phyloP scores from a whole-genome alignment of 2,329 filamentous ascomycete species.

The Calonectria hongkongensis region DNA sequence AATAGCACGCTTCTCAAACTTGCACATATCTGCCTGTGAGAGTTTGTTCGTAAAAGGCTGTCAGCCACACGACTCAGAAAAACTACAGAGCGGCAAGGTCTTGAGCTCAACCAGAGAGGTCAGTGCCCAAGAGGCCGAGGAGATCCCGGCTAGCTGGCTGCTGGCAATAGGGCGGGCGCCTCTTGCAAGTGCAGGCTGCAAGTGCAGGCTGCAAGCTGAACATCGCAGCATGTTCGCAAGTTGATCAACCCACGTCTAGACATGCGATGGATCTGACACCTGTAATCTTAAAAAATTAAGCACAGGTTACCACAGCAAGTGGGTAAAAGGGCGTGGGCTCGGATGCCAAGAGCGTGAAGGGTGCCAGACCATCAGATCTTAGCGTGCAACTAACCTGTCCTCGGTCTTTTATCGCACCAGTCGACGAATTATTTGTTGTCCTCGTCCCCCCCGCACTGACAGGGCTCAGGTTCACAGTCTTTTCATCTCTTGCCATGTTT shows the following conservation, averaged over 20 bases:
- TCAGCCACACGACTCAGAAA: too few species aligned
- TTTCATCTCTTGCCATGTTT: too few species aligned
- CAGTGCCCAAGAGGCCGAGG: neutral
- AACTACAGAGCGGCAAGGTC: too few species aligned
- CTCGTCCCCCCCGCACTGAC: too few species aligned
- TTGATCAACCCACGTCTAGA: neutral
- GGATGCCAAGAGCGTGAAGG: neutral
- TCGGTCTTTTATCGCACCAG: neutral
- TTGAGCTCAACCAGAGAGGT: too few species aligned
- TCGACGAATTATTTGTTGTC: neutral
- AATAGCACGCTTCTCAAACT: too few species aligned
- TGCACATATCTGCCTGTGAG: too few species aligned
- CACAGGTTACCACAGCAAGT: neutral
- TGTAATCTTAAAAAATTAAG: conserved; percentile 10
- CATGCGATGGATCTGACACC: neutral
- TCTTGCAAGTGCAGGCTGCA: neutral
- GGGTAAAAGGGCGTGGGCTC: neutral
- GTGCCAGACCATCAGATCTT: neutral
- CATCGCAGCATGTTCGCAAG: neutral
- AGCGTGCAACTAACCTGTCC: neutral
- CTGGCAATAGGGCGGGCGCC: neutral
- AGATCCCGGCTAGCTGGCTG: neutral
- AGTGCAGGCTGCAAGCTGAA: neutral
- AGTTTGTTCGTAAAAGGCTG: too few species aligned
- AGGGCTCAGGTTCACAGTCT: too few species aligned